Percentiles rank a stretch among this genome's conserved stretches.
Evolutionary conservation across 1,284 basidiomycete genomes (phyloP).

Genomic region (Sphagnurus paluster): DNA sequence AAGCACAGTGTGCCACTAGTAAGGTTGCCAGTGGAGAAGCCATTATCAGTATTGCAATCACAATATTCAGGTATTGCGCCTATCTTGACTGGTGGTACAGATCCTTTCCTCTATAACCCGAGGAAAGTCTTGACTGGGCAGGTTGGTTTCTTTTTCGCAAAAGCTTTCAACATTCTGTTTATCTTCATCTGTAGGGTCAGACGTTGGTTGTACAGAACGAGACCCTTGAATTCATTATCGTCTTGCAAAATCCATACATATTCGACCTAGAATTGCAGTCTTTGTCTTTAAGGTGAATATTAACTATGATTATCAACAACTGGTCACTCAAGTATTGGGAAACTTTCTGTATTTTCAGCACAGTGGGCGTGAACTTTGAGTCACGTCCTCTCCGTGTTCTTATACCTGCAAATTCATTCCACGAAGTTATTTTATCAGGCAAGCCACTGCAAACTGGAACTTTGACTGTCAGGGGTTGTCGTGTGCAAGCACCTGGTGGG

Average conservation of each 20-base stretch:
- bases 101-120: conserved; percentile 91
- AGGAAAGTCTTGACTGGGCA: conserved; percentile 58
- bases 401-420: conserved; percentile 74
- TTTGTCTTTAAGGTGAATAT: conserved; percentile 79
- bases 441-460: conserved; percentile 66
- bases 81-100: conserved; percentile 56
- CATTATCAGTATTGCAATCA: conserved; percentile 51
- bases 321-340: no score
- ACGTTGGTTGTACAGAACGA: conserved; percentile 83
- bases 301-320: no score
- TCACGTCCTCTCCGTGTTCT: conserved; percentile 57
- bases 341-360: no score
- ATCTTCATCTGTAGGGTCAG: conserved; percentile 42
- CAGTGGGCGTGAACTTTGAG: conserved; percentile 77
- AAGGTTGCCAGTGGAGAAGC: conserved; percentile 75
- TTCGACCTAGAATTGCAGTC: conserved; percentile 88
- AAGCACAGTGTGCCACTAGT: conserved; percentile 64
- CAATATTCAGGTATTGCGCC: conserved; percentile 41
- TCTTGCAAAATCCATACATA: conserved; percentile 87
- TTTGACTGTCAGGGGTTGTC: conserved; percentile 77
- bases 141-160: conserved; percentile 40
- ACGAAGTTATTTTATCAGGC: conserved; percentile 73
- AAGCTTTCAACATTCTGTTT: not conserved
- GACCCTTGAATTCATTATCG: conserved; percentile 76
- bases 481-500: conserved; percentile 76